A percentile compares a stretch with the other conserved stretches of the same genome.
Evolutionary conservation across 2,329 filamentous ascomycete genomes (phyloP).

Genomic region (Lasiodiplodia sp.): DNA sequence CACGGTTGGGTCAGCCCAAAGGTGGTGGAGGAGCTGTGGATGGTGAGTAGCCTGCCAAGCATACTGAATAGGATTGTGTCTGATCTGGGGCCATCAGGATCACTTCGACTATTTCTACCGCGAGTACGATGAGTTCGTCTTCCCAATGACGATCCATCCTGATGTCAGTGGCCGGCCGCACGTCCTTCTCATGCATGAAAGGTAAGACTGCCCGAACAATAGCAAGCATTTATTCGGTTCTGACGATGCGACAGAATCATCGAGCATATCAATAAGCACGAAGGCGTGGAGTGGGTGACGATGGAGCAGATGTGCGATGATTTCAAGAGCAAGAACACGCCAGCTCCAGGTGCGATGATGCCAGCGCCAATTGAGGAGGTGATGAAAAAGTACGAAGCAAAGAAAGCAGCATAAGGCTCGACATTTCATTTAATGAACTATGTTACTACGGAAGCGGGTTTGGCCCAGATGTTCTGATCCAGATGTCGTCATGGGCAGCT

Average conservation of each 20-base stretch:
- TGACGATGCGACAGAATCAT: conserved; percentile 58
- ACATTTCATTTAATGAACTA: not conserved
- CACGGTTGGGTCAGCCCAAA: conserved; percentile 66
- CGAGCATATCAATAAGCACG: conserved; percentile 71
- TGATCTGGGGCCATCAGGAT: conserved; percentile 56
- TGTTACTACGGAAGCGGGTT: not conserved
- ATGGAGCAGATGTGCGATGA: conserved; percentile 77
- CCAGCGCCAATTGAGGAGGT: conserved; percentile 64
- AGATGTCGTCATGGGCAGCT: not conserved
- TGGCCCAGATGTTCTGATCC: not conserved
- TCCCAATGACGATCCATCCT: conserved; percentile 79
- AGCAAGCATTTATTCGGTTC: not conserved
- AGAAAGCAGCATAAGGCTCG: conserved; percentile 34
- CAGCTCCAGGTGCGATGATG: conserved; percentile 66
- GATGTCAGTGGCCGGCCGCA: conserved; percentile 71
- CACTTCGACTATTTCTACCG: conserved; percentile 78
- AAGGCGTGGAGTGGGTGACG: conserved; percentile 71
- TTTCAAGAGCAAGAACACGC: conserved; percentile 71
- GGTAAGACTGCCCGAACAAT: conserved; percentile 48
- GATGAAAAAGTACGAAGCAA: conserved; percentile 52
- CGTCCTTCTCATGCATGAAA: conserved; percentile 76
- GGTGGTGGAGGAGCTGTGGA: conserved; percentile 71
- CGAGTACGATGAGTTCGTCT: conserved; percentile 79
- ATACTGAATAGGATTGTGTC: conserved; percentile 56
- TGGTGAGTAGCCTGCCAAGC: conserved; percentile 34